Evolutionary conservation across 176 grass and related monocot species (phyloP).

Genomic region (Lolium perenne): DNA sequence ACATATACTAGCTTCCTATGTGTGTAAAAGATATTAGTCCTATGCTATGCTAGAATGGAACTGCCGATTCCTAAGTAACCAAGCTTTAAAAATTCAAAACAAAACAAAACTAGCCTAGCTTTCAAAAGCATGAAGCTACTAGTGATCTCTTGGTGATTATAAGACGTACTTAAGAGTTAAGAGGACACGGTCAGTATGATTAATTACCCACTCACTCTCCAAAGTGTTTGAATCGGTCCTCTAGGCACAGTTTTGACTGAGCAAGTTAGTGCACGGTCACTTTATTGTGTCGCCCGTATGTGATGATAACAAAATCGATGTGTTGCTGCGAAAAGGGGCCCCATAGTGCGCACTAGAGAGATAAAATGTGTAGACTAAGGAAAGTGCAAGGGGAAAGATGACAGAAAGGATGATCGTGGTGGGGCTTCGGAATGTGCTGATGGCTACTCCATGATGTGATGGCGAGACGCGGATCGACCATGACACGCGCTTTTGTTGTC

Average conservation of each 20-base stretch:
- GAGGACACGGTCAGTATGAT: not conserved
- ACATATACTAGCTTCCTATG: not conserved
- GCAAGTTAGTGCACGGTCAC: not conserved
- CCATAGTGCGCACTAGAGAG: slow-evolving; percentile 40
- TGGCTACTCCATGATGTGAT: not conserved
- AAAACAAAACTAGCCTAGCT: not conserved
- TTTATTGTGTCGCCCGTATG: not conserved
- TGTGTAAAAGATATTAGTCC: not conserved
- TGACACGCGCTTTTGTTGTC: not conserved
- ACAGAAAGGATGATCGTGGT: slow-evolving; percentile 35
- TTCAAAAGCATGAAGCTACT: not conserved
- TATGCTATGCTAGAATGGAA: not conserved
- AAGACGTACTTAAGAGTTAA: not conserved
- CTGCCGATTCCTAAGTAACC: not conserved
- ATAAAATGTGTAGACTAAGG: slow-evolving; percentile 25
- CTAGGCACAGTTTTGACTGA: slow-evolving; percentile 13
- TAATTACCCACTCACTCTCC: not conserved
- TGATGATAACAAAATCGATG: not conserved
- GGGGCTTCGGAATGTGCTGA: slow-evolving; percentile 37
- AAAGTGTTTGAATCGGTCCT: slow-evolving; percentile 24
- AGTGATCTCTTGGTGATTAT: not conserved
- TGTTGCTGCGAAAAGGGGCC: not conserved
- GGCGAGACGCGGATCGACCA: not conserved
- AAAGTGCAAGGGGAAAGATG: slow-evolving; percentile 27
- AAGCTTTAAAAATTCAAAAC: too few species aligned